Base-by-base conservation (phyloP, 2,329 filamentous ascomycete genomes). In the Xylaria sp. region DNA sequence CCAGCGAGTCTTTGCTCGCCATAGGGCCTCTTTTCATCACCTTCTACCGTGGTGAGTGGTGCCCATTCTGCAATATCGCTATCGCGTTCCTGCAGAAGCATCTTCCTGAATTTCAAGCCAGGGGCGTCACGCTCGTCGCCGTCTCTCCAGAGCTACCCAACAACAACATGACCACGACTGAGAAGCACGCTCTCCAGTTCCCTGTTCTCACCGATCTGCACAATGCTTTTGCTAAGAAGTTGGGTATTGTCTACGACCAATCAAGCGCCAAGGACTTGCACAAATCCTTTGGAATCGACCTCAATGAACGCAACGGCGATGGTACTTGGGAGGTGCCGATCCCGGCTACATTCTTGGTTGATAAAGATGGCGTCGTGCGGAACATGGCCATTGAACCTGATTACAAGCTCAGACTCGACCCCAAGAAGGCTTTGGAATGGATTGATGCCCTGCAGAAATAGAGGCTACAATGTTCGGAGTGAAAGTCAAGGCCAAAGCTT, bases 1-100 rank as follows among this genome's bases (percentile, higher is more conserved):
- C 75, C 2, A 80, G 76, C 65, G 55, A 9, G 9, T 56, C 65
- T 59, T 12, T 72, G 76, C 10, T 79, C 81, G 13, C 75, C 80
- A 31, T 62, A 70, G 39, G 59, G 28, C 2, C 75, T 78, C 67
- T 84, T 20, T 76, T 84, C 33, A 76, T 84, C 54, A 81, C 80
- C n/a, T 84, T 84, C 75, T 84, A 84, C 75, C 83, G 83, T 56
- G 82, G 82, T 18, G 75, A 77, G 61, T 84, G 83, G 83, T 85
- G 83, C 66, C 82, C 83, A 0, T 84, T 77, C 77, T 84, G 83
- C 78, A 84, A 83, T 73, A 60, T 84, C 18, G 77, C 78, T 1
- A 74, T 84, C 23, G 73, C 63, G 5, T 75, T 75, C 23, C 73
- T 83, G 0, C 82, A 83, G 66, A 72, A 77, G 51, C 74, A 77